These are phyloP conservation scores for Aspergillus sp. DNA, from an alignment of 2,329 filamentous ascomycete species.

Conservation along the genomic window DNA sequence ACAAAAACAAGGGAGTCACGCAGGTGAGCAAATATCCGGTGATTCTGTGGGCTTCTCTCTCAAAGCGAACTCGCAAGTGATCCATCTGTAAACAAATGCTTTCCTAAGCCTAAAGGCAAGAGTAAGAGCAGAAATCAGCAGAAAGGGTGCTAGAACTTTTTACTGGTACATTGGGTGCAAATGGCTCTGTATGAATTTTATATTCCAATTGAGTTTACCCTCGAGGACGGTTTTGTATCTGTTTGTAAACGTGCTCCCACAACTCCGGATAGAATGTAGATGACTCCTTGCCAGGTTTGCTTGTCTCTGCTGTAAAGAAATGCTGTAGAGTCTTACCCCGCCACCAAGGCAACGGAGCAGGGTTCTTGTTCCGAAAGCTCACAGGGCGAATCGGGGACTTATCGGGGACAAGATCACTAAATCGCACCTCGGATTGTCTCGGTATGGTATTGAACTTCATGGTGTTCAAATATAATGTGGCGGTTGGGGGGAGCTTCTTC, in stretches of 20 bases:
- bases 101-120: background rate
- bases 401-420: slow-evolving; percentile 42
- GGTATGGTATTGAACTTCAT: slow-evolving; percentile 47
- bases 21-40: background rate
- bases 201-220: slow-evolving; percentile 10
- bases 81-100: background rate
- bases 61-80: background rate
- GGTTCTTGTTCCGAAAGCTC: slow-evolving; percentile 41
- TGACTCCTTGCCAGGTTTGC: slow-evolving; percentile 37
- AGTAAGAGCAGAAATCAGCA: background rate
- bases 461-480: slow-evolving; percentile 45
- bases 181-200: background rate
- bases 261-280: slow-evolving; percentile 43
- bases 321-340: slow-evolving; percentile 34
- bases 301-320: slow-evolving; percentile 42
- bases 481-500: slow-evolving; percentile 44
- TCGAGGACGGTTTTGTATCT: slow-evolving; percentile 32
- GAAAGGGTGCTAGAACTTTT: background rate
- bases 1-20: background rate
- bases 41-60: background rate
- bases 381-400: slow-evolving; percentile 40
- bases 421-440: slow-evolving; percentile 39
- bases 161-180: background rate
- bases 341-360: slow-evolving; percentile 38
- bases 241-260: slow-evolving; percentile 44